Conservation (phyloP, 371 early-diverging fungal species). For the Phascolomyces articulosus region DNA sequence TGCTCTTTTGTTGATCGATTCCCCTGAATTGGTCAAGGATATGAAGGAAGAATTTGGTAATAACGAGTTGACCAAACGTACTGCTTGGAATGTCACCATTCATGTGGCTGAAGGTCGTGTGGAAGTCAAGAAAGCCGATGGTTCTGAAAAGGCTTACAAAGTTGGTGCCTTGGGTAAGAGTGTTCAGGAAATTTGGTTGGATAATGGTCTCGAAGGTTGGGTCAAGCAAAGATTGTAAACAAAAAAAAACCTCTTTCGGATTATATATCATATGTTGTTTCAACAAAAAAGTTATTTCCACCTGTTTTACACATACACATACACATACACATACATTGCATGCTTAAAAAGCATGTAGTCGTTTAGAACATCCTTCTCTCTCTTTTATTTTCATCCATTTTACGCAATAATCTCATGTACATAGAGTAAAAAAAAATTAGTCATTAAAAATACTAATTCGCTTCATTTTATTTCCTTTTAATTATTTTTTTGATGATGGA, state of each 20-base stretch:
- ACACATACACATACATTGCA: background rate
- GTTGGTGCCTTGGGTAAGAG: slow-evolving; percentile 84
- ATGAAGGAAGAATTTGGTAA: slow-evolving; percentile 55
- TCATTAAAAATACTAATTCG: background rate
- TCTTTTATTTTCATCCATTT: background rate
- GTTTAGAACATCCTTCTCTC: background rate
- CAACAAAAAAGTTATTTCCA: no score
- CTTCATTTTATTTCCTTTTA: no score
- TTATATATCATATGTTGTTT: background rate
- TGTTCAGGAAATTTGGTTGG: slow-evolving; percentile 92
- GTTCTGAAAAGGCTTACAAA: slow-evolving; percentile 53
- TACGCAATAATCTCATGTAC: background rate
- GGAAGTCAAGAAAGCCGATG: slow-evolving; percentile 44
- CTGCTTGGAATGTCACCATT: slow-evolving; percentile 70
- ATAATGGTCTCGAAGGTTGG: slow-evolving; percentile 93
- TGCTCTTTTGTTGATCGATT: slow-evolving; percentile 86
- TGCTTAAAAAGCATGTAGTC: background rate
- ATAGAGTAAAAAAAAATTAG: background rate
- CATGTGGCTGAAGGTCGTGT: slow-evolving; percentile 60
- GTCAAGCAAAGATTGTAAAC: slow-evolving; percentile 53
- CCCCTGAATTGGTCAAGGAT: slow-evolving; percentile 79
- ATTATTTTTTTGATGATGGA: no score
- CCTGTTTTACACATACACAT: no score
- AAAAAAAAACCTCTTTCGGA: background rate
- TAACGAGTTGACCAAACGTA: slow-evolving; percentile 66